These are phyloP conservation scores for Parathielavia appendiculata DNA, from an alignment of 495 filamentous ascomycete genomes.

Conservation along the genomic window DNA sequence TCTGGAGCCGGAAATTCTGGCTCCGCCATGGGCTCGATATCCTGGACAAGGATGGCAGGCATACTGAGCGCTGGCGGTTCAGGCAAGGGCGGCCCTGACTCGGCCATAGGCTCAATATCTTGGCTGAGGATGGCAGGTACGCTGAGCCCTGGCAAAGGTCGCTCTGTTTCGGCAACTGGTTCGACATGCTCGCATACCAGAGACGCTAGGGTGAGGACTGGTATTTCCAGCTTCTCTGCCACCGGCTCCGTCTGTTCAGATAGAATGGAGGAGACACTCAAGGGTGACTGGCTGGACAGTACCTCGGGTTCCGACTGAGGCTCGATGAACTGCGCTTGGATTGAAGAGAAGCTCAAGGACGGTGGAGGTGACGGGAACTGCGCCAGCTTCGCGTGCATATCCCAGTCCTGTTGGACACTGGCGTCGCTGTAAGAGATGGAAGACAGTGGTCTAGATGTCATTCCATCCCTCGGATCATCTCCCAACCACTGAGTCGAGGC, in stretches of 20 bases:
- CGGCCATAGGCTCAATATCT: constrained; percentile 27
- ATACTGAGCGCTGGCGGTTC: constrained; percentile 16
- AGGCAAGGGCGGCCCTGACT: constrained; percentile 19
- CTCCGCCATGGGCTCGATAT: constrained; percentile 26
- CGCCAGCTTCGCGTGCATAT: constrained; percentile 43
- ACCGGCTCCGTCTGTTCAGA: constrained; percentile 25
- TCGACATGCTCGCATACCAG: constrained; percentile 29
- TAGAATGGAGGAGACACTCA: constrained; percentile 20
- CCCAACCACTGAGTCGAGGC: constrained; percentile 31
- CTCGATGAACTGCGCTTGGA: constrained; percentile 31
- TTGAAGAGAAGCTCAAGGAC: constrained; percentile 26
- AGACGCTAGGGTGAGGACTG: constrained; percentile 23
- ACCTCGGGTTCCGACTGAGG: constrained; percentile 20
- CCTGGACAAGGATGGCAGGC: constrained; percentile 27
- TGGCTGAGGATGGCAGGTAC: constrained; percentile 21
- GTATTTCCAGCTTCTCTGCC: constrained; percentile 20
- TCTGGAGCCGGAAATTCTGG: constrained; percentile 19
- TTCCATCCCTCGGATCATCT: constrained; percentile 24
- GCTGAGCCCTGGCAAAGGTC: constrained; percentile 20
- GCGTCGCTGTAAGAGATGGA: constrained; percentile 38
- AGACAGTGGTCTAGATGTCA: constrained; percentile 24
- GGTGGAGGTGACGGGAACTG: constrained; percentile 42
- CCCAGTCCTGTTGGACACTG: constrained; percentile 36
- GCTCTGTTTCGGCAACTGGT: constrained; percentile 23
- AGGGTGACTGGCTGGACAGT: constrained; percentile 6